Evolutionary conservation across 768 basidiomycete genomes (phyloP).

Genomic region (Hemileccinum impolitum): DNA sequence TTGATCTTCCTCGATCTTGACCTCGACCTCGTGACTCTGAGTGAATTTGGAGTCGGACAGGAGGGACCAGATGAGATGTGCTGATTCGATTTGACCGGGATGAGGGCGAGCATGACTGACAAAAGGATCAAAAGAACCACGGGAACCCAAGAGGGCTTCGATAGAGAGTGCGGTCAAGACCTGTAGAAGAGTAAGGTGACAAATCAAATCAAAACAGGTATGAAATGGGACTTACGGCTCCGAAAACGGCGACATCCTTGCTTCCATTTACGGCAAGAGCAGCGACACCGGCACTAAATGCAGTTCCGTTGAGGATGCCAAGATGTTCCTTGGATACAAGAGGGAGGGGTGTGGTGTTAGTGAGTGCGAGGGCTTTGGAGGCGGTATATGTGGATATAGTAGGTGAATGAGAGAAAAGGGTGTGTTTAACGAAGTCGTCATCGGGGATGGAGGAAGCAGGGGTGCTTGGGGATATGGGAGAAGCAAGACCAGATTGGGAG

Average conservation of each 20-base stretch:
- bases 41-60: conserved; percentile 70
- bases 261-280: conserved; percentile 72
- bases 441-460: too few relatives aligned
- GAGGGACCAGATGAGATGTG: conserved; percentile 63
- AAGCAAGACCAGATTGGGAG: conserved; percentile 34
- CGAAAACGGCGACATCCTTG: conserved; percentile 59
- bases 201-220: not conserved
- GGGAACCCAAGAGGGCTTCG: conserved; percentile 75
- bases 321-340: conserved; percentile 77
- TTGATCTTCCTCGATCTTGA: conserved; percentile 66
- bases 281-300: conserved; percentile 79
- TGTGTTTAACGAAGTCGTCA: conserved; percentile 15
- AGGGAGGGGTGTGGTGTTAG: conserved; percentile 60
- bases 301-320: conserved; percentile 82
- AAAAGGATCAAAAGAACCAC: conserved; percentile 73
- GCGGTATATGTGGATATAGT: conserved; percentile 14
- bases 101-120: conserved; percentile 76
- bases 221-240: conserved; percentile 29
- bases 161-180: conserved; percentile 80
- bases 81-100: conserved; percentile 80
- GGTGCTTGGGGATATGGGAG: conserved; percentile 48
- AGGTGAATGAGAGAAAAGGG: not conserved
- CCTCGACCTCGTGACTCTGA: conserved; percentile 64
- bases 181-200: conserved; percentile 18
- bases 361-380: conserved; percentile 53